phyloP scores from a whole-genome alignment of 2,329 filamentous ascomycete species.

The Cercospora sesami region DNA sequence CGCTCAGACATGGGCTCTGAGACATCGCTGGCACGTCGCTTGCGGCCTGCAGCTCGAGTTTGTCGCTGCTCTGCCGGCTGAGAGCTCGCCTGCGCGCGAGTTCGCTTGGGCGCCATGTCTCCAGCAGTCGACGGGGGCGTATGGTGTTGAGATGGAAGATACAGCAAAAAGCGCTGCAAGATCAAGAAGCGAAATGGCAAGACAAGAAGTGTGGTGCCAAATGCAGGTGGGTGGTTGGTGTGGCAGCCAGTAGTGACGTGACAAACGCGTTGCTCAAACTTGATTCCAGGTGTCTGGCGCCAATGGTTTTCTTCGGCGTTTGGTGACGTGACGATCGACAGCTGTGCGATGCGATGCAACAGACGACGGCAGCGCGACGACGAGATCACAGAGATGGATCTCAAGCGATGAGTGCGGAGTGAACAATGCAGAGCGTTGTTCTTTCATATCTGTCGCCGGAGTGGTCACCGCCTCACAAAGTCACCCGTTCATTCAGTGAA shows the following conservation, averaged over 20 bases:
- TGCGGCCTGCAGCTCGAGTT: constrained; percentile 27
- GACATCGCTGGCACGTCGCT: constrained; percentile 34
- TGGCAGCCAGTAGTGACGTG: neutral
- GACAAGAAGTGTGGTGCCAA: neutral
- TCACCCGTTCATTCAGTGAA: neutral
- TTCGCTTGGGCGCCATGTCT: constrained; percentile 33
- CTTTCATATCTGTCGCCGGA: neutral
- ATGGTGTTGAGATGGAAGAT: neutral
- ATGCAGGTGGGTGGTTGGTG: neutral
- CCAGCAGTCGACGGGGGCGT: neutral
- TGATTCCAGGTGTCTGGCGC: neutral
- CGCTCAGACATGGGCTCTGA: constrained; percentile 29
- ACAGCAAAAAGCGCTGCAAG: neutral
- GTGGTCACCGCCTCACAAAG: neutral
- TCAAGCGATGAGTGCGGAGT: neutral
- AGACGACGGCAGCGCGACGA: neutral
- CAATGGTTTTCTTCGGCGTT: neutral
- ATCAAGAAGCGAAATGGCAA: neutral
- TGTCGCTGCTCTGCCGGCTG: constrained; percentile 24
- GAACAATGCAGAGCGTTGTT: neutral
- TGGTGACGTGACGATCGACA: neutral
- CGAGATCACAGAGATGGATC: neutral
- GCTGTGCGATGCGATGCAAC: neutral
- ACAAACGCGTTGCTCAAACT: neutral
- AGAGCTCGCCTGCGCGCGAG: constrained; percentile 15